phyloP scores from a whole-genome alignment of 306 rosid species.

The Rosa chinensis region DNA sequence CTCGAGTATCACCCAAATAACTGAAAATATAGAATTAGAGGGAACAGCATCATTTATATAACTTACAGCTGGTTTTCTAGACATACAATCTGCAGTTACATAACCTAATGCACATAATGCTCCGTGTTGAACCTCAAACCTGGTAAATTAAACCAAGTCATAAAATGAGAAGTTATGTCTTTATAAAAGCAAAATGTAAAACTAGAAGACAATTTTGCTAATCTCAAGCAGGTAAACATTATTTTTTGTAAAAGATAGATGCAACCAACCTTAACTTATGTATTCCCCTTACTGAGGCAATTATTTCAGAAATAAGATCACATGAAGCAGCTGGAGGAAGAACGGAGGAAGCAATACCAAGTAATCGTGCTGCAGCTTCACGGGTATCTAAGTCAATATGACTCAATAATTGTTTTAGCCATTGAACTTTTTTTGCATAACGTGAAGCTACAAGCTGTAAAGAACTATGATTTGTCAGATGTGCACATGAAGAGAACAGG shows the following conservation, averaged over 20 bases:
- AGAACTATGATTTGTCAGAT: conserved; percentile 33
- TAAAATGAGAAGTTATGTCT: conserved; percentile 18
- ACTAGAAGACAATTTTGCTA: neutral
- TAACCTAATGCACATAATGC: conserved; percentile 86
- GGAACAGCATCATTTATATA: neutral
- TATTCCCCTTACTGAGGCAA: conserved; percentile 51
- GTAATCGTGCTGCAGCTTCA: conserved; percentile 87
- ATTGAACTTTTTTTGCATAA: conserved; percentile 60
- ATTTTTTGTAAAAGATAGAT: conserved; percentile 9
- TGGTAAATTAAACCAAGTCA: conserved; percentile 34
- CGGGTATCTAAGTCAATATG: conserved; percentile 90
- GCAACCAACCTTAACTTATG: conserved; percentile 65
- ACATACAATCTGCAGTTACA: conserved; percentile 74
- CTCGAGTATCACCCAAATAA: neutral
- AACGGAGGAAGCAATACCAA: conserved; percentile 86
- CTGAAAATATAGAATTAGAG: neutral
- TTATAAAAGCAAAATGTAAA: neutral
- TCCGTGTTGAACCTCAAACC: conserved; percentile 94
- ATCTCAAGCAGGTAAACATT: conserved; percentile 11
- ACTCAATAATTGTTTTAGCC: conserved; percentile 77
- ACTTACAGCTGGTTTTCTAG: conserved; percentile 69
- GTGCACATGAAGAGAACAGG: conserved; percentile 12
- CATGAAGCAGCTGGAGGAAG: conserved; percentile 53
- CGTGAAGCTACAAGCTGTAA: conserved; percentile 72
- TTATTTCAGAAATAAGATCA: conserved; percentile 56